phyloP scores from a whole-genome alignment of 768 basidiomycete genomes.

The Tricholoma bakamatsutake region DNA sequence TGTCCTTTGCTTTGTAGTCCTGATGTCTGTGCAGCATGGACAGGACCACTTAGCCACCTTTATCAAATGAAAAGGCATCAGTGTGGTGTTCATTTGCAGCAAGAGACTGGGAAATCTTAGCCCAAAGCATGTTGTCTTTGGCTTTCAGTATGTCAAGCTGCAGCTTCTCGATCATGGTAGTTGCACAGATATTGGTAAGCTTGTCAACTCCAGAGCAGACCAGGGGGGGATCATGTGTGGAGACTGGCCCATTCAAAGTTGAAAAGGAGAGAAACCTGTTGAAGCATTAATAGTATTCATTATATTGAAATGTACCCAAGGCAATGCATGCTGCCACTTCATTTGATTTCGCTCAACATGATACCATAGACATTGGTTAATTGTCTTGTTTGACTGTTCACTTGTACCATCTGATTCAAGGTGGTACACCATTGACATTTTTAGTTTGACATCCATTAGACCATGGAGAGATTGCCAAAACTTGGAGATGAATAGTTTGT shows the following conservation, averaged over 20 bases:
- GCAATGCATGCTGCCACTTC: conserved; percentile 24
- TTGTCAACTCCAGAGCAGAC: neutral
- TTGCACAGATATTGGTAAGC: neutral
- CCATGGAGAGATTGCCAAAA: conserved; percentile 22
- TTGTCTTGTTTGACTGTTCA: conserved; percentile 27
- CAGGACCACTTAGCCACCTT: conserved; percentile 23
- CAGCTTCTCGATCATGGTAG: neutral
- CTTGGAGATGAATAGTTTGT: too few relatives aligned
- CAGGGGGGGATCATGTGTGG: conserved; percentile 1
- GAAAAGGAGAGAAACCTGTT: conserved; percentile 27
- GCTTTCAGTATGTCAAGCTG: neutral
- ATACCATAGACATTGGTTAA: conserved; percentile 23
- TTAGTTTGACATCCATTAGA: conserved; percentile 7
- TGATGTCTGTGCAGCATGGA: conserved; percentile 17
- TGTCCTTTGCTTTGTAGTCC: conserved; percentile 17
- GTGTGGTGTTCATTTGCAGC: neutral
- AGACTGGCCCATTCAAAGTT: conserved; percentile 17
- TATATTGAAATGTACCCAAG: conserved; percentile 22
- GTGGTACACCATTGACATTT: conserved; percentile 30
- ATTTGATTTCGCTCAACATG: conserved; percentile 24
- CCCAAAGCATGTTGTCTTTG: neutral
- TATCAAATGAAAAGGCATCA: neutral
- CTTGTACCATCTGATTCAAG: conserved; percentile 30
- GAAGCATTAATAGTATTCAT: conserved; percentile 3
- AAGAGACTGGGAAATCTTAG: neutral